phyloP scores from a whole-genome alignment of 768 basidiomycete species.

The Cystobasidium ongulense region DNA sequence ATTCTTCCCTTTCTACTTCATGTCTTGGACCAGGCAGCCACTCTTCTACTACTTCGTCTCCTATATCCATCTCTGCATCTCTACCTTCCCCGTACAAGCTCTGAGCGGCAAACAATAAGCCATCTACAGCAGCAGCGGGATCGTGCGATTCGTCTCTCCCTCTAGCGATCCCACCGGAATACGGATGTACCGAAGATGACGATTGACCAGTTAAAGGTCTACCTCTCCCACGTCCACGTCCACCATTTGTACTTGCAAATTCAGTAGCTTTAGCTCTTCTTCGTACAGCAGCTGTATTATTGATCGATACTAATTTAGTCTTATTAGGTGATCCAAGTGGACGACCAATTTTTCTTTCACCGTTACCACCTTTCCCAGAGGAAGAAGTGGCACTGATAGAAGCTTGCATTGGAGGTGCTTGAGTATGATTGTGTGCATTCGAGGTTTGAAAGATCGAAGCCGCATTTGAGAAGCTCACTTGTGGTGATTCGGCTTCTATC shows the following conservation, averaged over 20 bases:
- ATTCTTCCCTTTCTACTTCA: no score
- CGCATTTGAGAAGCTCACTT: background rate
- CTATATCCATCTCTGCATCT: background rate
- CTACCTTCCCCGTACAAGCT: background rate
- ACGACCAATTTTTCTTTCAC: constrained; percentile 2
- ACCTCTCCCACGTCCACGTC: background rate
- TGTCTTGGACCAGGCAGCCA: no score
- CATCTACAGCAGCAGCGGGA: background rate
- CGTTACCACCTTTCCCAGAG: background rate
- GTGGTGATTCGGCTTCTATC: background rate
- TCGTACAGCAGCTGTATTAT: background rate
- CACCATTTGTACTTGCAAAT: background rate
- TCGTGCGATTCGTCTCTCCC: background rate
- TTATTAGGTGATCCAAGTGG: constrained; percentile 21
- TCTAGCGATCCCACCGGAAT: background rate
- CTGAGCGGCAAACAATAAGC: background rate
- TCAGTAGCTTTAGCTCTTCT: background rate
- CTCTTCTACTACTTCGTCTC: background rate
- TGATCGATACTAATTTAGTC: background rate
- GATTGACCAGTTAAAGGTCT: background rate
- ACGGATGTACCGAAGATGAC: background rate
- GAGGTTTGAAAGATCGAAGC: background rate
- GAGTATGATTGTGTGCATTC: background rate
- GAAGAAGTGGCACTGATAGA: background rate
- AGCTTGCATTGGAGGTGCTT: background rate